Percentiles rank a stretch among this genome's conserved stretches.
These are phyloP conservation scores for Phytophthora cactorum DNA, from an alignment of 352 stramenopile genomes.

Conservation along the genomic window DNA sequence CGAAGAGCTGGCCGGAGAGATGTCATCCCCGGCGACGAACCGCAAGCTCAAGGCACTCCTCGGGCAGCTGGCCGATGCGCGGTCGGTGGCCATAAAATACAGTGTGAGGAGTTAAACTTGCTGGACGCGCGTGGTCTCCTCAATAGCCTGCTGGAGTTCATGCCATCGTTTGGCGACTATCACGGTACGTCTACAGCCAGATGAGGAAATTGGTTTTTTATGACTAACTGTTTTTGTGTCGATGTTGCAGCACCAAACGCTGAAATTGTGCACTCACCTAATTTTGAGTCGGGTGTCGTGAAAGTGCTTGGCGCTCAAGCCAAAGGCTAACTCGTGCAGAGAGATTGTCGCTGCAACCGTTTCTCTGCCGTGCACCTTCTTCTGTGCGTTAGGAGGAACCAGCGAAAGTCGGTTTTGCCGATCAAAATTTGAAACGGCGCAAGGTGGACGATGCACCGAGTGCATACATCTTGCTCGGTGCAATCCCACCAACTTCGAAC, in stretches of 20 bases:
- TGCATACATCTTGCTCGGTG: background rate
- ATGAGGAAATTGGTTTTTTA: background rate
- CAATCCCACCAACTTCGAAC: conserved; percentile 8
- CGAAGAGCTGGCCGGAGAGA: conserved; percentile 5
- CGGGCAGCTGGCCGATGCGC: background rate
- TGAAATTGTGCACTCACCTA: conserved; percentile 2
- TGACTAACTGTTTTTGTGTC: conserved; percentile 6
- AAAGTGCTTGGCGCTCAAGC: conserved; percentile 1
- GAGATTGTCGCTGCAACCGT: background rate
- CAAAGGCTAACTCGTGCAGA: background rate
- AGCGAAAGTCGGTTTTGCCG: background rate
- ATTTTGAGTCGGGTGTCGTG: conserved; percentile 1
- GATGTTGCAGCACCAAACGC: conserved; percentile 2
- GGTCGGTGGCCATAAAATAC: conserved; percentile 8
- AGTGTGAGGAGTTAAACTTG: conserved; percentile 3
- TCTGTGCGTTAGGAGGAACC: background rate
- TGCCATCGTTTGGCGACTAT: background rate
- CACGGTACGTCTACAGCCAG: conserved; percentile 7
- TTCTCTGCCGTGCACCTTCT: background rate
- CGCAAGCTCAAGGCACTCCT: conserved; percentile 1
- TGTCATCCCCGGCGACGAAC: background rate
- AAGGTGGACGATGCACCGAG: background rate
- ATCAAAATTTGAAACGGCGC: background rate
- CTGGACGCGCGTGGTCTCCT: conserved; percentile 7
- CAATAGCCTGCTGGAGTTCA: conserved; percentile 4